Conservation (phyloP, 1,284 basidiomycete species). For the Chalciporus sp. region DNA sequence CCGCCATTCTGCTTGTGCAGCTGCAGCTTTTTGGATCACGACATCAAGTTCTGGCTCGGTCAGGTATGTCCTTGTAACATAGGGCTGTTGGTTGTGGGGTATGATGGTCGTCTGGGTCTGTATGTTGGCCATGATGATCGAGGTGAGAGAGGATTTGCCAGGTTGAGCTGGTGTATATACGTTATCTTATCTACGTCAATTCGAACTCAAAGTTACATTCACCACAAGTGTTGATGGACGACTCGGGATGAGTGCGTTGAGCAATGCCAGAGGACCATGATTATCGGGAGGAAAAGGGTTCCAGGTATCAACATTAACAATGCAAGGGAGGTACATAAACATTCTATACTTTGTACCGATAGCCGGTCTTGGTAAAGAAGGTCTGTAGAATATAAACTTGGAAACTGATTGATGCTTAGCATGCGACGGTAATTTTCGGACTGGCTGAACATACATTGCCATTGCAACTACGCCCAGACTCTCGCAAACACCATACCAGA, state of each 20-base stretch:
- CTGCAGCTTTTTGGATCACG: conserved; percentile 57
- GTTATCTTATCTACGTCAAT: not conserved
- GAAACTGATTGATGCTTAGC: conserved; percentile 49
- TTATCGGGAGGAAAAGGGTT: not conserved
- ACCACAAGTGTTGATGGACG: no score
- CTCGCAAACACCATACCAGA: conserved; percentile 89
- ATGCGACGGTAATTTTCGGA: not conserved
- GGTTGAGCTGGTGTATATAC: not conserved
- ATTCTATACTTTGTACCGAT: conserved; percentile 78
- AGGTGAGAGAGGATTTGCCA: not conserved
- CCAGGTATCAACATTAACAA: not conserved
- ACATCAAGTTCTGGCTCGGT: conserved; percentile 57
- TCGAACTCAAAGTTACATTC: not conserved
- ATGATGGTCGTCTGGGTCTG: conserved; percentile 64
- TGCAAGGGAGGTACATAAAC: conserved; percentile 9
- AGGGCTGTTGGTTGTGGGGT: conserved; percentile 57
- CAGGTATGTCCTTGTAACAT: conserved; percentile 60
- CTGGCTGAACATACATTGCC: conserved; percentile 64
- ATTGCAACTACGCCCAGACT: conserved; percentile 77
- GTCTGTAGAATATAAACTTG: conserved; percentile 92
- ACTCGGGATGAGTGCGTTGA: no score
- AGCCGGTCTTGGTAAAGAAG: conserved; percentile 88
- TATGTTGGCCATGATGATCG: conserved; percentile 21
- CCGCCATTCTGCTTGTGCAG: conserved; percentile 77
- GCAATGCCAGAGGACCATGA: no score